Base-by-base conservation (phyloP, 108 stramenopile species). In the Nannochloropsis gaditana region DNA sequence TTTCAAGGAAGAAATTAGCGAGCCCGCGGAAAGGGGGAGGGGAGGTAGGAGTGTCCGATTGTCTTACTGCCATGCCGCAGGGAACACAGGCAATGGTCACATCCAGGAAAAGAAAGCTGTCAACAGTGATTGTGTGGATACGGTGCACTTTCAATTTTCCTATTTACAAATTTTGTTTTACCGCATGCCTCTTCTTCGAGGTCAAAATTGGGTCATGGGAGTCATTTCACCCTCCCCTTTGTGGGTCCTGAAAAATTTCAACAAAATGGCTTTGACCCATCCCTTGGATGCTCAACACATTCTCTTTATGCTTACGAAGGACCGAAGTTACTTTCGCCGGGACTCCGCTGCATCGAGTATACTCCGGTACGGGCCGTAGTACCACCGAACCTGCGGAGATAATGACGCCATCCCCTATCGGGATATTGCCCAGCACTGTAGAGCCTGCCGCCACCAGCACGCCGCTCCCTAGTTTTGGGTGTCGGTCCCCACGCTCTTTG, bases 401-500 rank as follows among this genome's bases (percentile, higher is more conserved):
- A 50, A 84, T 80, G 45, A 80, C 42, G 19, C 87, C 87, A 50
- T 90, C 89, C 21, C 89, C 89, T 11, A 94, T 87, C 44, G 11
- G 44, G 43, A 94, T 94, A 82, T 95, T 95, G 9, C 96, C 96
- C 79, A 96, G 89, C 11, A 96, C 93, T 42, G 92, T 92, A 5
- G 93, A 91, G 2, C 93, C 92, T 59, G 90, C 92, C 43, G 92
- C 92, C 73, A 96, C 85, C 44, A 95, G 91, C 11, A 95, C 95
- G 2, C 93, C 94, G 83, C 91, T 86, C 11, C 90, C 92, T 15
- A 97, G 90, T 89, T 97, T 97, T 31, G 96, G 96, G 89, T 97
- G 96, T 21, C 96, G 91, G 90, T 97, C 94, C 9, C 96, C 96
- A 11, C 84, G 80, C 83, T 93, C 93, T 88, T 97, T 97, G 9